Conservation (phyloP, 2,329 filamentous ascomycete genomes). For the Bipolaris bicolor region DNA sequence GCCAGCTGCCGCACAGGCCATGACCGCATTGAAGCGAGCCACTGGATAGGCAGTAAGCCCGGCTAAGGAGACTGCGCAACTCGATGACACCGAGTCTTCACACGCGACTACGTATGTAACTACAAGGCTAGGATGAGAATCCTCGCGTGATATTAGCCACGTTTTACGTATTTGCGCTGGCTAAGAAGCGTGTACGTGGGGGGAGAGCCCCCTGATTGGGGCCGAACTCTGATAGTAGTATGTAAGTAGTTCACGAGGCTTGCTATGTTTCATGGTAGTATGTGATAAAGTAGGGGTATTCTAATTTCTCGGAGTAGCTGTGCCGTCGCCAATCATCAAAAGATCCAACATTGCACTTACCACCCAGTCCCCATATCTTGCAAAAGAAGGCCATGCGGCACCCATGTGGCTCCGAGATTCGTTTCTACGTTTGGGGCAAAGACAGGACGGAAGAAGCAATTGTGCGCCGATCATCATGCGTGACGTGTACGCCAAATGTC, state of each 20-base stretch:
- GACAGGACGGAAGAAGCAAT: too few relatives aligned
- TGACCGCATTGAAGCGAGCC: not conserved
- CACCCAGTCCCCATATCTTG: too few relatives aligned
- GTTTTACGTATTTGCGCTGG: not conserved
- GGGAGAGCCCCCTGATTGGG: not conserved
- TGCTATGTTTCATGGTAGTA: not conserved
- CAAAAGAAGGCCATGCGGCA: too few relatives aligned
- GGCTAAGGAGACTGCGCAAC: not conserved
- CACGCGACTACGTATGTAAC: not conserved
- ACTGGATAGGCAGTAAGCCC: not conserved
- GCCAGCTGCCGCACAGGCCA: not conserved
- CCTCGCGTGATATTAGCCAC: not conserved
- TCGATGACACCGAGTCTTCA: not conserved
- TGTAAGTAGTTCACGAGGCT: not conserved
- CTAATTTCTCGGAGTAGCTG: too few relatives aligned
- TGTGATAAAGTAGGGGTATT: too few relatives aligned
- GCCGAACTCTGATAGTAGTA: not conserved
- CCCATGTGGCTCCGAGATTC: too few relatives aligned
- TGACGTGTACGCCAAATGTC: too few relatives aligned
- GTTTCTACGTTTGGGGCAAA: too few relatives aligned
- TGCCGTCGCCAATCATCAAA: too few relatives aligned
- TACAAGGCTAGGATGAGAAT: not conserved
- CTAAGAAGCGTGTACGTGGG: not conserved
- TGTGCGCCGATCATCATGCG: too few relatives aligned
- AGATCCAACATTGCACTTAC: too few relatives aligned